Evolutionary conservation across 768 basidiomycete genomes (phyloP).

Genomic region (Termitomyces sp.): DNA sequence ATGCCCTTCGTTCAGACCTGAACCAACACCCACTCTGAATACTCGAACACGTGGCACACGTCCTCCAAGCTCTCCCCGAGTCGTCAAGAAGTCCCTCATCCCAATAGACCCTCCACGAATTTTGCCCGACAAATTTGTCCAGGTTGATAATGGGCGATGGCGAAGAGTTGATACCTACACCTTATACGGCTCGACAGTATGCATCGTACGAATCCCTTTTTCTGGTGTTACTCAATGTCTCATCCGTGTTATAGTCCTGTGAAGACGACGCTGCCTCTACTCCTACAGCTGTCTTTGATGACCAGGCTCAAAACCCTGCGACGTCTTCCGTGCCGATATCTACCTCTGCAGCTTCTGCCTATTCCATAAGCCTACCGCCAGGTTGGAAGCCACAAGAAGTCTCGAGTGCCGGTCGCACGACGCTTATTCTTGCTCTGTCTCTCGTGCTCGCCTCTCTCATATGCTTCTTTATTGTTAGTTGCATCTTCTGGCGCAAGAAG

Average conservation of each 20-base stretch:
- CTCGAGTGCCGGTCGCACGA: slow-evolving; percentile 28
- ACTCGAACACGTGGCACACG: slow-evolving; percentile 3
- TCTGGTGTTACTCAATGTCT: not conserved
- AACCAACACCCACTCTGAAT: slow-evolving; percentile 7
- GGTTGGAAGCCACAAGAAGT: slow-evolving; percentile 39
- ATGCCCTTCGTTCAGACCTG: slow-evolving; percentile 42
- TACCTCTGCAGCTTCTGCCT: slow-evolving; percentile 16
- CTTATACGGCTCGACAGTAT: slow-evolving; percentile 66
- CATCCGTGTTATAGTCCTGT: slow-evolving; percentile 16
- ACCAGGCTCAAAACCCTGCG: slow-evolving; percentile 24
- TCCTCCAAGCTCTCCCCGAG: slow-evolving; percentile 6
- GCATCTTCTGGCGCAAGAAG: slow-evolving; percentile 55
- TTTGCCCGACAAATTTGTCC: slow-evolving; percentile 52
- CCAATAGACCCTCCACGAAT: slow-evolving; percentile 12
- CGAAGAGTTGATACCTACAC: slow-evolving; percentile 49
- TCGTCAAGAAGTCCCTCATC: slow-evolving; percentile 6
- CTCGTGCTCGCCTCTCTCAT: slow-evolving; percentile 60
- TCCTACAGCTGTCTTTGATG: slow-evolving; percentile 23
- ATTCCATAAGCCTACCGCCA: slow-evolving; percentile 41
- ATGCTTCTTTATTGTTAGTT: slow-evolving; percentile 53
- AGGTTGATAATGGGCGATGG: slow-evolving; percentile 54
- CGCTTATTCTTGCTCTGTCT: slow-evolving; percentile 50
- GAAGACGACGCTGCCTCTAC: slow-evolving; percentile 17
- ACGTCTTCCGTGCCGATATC: slow-evolving; percentile 13
- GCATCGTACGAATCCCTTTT: slow-evolving; percentile 36